A percentile compares a stretch with the other conserved stretches of the same genome.
phyloP scores from a whole-genome alignment of 441 rosid species.

The Populus hybrid region DNA sequence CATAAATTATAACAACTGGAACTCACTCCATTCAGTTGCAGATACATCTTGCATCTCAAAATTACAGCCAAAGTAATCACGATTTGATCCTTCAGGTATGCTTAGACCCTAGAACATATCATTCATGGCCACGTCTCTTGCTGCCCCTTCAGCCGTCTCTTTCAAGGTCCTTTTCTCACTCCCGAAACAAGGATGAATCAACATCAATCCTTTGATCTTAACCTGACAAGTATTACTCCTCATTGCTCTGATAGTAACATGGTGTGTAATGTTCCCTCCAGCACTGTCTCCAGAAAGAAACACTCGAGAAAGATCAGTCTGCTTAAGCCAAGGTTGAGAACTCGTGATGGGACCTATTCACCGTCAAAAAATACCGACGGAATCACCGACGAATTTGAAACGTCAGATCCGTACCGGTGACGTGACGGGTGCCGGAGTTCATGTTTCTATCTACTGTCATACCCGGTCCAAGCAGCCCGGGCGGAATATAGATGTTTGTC shows the following conservation, averaged over 20 bases:
- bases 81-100: slow-evolving; percentile 41
- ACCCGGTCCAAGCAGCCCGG: too few relatives aligned
- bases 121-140: slow-evolving; percentile 30
- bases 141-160: slow-evolving; percentile 32
- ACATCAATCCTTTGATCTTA: slow-evolving; percentile 38
- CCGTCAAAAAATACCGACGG: too few relatives aligned
- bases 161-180: slow-evolving; percentile 44
- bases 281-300: slow-evolving; percentile 63
- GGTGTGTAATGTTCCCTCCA: slow-evolving; percentile 59
- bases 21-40: slow-evolving; percentile 37
- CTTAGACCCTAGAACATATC: slow-evolving; percentile 58
- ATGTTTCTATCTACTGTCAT: too few relatives aligned
- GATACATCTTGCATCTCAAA: slow-evolving; percentile 32
- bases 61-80: slow-evolving; percentile 52
- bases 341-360: too few relatives aligned
- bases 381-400: too few relatives aligned
- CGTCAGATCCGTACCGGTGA: too few relatives aligned
- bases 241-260: slow-evolving; percentile 35
- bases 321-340: slow-evolving; percentile 48
- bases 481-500: too few relatives aligned
- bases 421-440: too few relatives aligned
- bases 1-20: slow-evolving; percentile 38
- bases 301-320: slow-evolving; percentile 35
- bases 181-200: slow-evolving; percentile 57
- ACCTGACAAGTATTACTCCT: slow-evolving; percentile 14